phyloP scores from a whole-genome alignment of 2,329 filamentous ascomycete genomes.

The Trichoderma harzianum region DNA sequence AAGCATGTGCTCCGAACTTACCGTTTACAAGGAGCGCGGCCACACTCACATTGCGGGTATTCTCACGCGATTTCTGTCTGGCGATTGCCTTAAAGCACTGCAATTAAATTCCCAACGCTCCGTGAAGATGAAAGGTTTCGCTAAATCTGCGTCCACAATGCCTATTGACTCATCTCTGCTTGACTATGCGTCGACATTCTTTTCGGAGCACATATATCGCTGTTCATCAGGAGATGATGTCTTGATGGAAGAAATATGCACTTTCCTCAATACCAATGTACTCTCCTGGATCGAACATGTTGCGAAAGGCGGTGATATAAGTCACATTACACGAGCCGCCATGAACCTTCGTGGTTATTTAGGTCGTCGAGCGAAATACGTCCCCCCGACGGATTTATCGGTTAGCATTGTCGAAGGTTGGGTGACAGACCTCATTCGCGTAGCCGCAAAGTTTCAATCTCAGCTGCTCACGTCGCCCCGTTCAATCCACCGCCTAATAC shows the following conservation, averaged over 20 bases:
- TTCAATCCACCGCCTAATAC: constrained; percentile 1
- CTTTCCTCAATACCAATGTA: not conserved
- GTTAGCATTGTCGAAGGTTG: not conserved
- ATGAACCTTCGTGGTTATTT: not conserved
- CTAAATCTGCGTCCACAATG: not conserved
- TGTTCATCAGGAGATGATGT: not conserved
- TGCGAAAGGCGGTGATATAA: not conserved
- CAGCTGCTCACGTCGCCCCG: not conserved
- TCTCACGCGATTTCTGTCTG: not conserved
- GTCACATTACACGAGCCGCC: not conserved
- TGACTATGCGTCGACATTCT: not conserved
- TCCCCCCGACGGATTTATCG: not conserved
- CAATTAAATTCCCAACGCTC: not conserved
- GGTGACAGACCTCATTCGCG: not conserved
- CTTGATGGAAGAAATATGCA: not conserved
- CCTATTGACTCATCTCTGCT: not conserved
- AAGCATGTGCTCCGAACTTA: not conserved
- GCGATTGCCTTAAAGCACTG: not conserved
- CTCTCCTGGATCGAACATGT: constrained; percentile 5
- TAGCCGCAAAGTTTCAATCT: not conserved
- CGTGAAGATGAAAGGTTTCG: not conserved
- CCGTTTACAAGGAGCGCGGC: not conserved
- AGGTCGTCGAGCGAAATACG: not conserved
- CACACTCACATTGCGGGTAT: not conserved
- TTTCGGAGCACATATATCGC: not conserved